These are phyloP conservation scores for Shiraia bambusicola DNA, from an alignment of 2,329 filamentous ascomycete genomes.

Conservation along the genomic window DNA sequence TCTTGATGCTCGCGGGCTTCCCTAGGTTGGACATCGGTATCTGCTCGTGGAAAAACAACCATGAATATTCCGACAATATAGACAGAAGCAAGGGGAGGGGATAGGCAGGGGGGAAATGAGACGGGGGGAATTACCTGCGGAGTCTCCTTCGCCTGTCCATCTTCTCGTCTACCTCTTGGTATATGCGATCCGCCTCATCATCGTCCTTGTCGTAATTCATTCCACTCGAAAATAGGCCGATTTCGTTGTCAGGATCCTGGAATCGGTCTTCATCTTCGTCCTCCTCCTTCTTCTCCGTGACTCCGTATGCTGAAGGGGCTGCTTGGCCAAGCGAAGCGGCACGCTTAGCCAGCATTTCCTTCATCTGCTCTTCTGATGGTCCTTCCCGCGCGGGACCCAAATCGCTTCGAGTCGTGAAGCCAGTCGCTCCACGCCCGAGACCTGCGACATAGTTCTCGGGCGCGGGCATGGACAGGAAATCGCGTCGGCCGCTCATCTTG, in stretches of 20 bases:
- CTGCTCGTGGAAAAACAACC: conserved; percentile 67
- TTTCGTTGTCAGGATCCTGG: conserved; percentile 96
- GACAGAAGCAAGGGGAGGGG: conserved; percentile 22
- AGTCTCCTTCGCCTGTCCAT: conserved; percentile 88
- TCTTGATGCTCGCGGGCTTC: conserved; percentile 92
- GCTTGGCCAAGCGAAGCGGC: conserved; percentile 76
- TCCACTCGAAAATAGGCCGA: conserved; percentile 90
- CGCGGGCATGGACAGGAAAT: conserved; percentile 82
- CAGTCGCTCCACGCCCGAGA: conserved; percentile 94
- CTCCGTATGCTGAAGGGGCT: conserved; percentile 73
- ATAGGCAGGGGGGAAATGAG: conserved; percentile 21
- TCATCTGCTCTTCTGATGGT: conserved; percentile 96
- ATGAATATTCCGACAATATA: conserved; percentile 60
- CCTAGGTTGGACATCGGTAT: conserved; percentile 76
- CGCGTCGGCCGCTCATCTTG: conserved; percentile 67
- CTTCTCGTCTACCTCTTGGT: conserved; percentile 92
- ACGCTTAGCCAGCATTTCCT: conserved; percentile 92
- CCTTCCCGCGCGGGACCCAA: conserved; percentile 92
- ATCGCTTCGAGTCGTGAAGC: conserved; percentile 96
- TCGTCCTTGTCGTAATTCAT: conserved; percentile 92
- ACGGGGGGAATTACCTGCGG: conserved; percentile 70
- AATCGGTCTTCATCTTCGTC: conserved; percentile 78
- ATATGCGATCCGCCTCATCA: conserved; percentile 95
- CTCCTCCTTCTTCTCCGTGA: conserved; percentile 67
- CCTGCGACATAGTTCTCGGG: conserved; percentile 75